Base-by-base conservation (phyloP, 2,329 filamentous ascomycete genomes). In the Blastomyces parvus region DNA sequence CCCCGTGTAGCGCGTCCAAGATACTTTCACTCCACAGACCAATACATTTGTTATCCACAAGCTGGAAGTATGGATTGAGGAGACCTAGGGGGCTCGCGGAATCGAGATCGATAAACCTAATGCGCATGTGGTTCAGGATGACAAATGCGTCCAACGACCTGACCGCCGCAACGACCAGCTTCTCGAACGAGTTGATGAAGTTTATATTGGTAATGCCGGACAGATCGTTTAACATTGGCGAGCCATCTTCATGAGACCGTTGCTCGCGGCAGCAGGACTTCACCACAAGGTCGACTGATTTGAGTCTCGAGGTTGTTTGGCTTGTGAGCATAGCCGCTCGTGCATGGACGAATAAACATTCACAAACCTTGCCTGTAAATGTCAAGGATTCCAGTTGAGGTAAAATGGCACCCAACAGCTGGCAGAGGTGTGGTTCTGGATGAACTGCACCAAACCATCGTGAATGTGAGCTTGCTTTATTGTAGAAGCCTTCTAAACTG, bases 41-140 rank as follows among this genome's bases (percentile, higher is more conserved):
- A 0, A 84, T 86, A 68, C 86, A 88, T 69, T 79, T 76, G 46
- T 83, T 82, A 57, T 85, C 79, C 42, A 81, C 77, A 52, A 90
- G 76, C 63, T 87, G 77, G 71, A 90, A 91, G 70, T 87, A 90
- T 0, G 88, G 88, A 68, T 91, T 90, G 4, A 90, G 76, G 0
- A 86, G 83, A 3, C 87, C 88, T 17, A 48, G 46, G n/a, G n/a
- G n/a, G n/a, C 88, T 81, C 2, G 86, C 84, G 1, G 87, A 89
- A 70, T 91, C 88, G 6, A 91, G 79, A 73, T 91, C 88, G 61
- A 91, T 86, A 69, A 89, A 91, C 62, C 88, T 85, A 69, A 91
- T 89, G 63, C 88, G 81, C 66, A 91, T 73, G 72, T 85, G 84
- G 55, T 85, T 77, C 40, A 91, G 74, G n/a, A 79, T 76, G 61